phyloP scores from a whole-genome alignment of 768 basidiomycete species.

The Mycena chlorophos region DNA sequence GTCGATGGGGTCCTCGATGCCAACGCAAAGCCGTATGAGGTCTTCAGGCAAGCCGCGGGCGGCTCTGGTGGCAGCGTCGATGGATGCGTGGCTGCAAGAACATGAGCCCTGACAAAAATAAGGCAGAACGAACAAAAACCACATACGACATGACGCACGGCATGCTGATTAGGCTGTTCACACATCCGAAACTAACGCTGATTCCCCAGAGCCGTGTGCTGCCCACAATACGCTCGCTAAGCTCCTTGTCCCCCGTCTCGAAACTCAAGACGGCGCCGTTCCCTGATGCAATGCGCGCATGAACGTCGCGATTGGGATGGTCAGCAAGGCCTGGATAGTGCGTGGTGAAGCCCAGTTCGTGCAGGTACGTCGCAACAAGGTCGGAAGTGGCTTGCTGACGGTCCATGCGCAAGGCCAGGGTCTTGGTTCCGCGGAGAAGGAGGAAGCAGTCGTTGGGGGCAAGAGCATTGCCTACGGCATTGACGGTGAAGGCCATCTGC shows the following conservation, averaged over 20 bases:
- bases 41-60: slow-evolving; percentile 97
- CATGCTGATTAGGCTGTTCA: slow-evolving; percentile 98
- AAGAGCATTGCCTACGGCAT: slow-evolving; percentile 90
- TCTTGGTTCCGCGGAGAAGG: slow-evolving; percentile 93
- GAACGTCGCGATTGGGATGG: slow-evolving; percentile 86
- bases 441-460: slow-evolving; percentile 97
- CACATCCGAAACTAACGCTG: slow-evolving; percentile 95
- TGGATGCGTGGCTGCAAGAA: slow-evolving; percentile 83
- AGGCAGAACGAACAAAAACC: background rate
- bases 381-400: slow-evolving; percentile 83
- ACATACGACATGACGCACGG: slow-evolving; percentile 99
- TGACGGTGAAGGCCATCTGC: slow-evolving; percentile 90
- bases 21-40: slow-evolving; percentile 95
- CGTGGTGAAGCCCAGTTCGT: slow-evolving; percentile 82
- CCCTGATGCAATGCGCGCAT: slow-evolving; percentile 86
- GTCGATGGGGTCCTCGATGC: slow-evolving; percentile 94
- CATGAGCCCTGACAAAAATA: slow-evolving; percentile 1
- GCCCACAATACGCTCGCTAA: slow-evolving; percentile 92
- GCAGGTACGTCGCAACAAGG: slow-evolving; percentile 83
- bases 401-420: slow-evolving; percentile 94
- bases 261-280: slow-evolving; percentile 94
- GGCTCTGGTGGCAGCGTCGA: slow-evolving; percentile 93
- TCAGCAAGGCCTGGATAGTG: slow-evolving; percentile 87
- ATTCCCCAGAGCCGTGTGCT: slow-evolving; percentile 95
- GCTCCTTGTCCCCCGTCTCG: slow-evolving; percentile 84